A percentile compares a stretch with the other conserved stretches of the same genome.
phyloP scores from a whole-genome alignment of 441 rosid species.

The Corymbia citriodora region DNA sequence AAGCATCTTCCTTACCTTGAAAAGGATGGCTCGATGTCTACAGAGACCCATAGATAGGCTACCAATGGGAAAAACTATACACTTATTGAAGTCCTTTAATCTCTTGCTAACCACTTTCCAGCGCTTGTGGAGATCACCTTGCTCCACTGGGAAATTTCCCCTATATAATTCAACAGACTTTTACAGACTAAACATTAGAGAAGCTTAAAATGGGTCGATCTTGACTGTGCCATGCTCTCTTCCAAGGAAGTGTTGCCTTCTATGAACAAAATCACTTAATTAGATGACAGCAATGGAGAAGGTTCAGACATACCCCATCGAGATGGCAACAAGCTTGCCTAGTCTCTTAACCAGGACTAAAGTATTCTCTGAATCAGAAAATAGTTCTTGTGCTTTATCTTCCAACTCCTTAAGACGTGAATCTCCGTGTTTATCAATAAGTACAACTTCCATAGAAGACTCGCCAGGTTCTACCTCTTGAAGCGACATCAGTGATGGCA shows the following conservation, averaged over 20 bases:
- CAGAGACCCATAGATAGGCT: slow-evolving; percentile 83
- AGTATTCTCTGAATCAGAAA: slow-evolving; percentile 63
- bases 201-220: neutral
- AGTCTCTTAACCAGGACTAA: slow-evolving; percentile 73
- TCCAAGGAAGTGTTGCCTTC: neutral
- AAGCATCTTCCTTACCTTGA: slow-evolving; percentile 50
- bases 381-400: slow-evolving; percentile 81
- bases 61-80: slow-evolving; percentile 85
- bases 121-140: slow-evolving; percentile 72
- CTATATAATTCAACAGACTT: slow-evolving; percentile 32
- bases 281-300: neutral
- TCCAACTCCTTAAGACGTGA: slow-evolving; percentile 73
- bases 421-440: slow-evolving; percentile 70
- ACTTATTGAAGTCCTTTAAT: slow-evolving; percentile 58
- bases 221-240: neutral
- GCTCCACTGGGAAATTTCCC: slow-evolving; percentile 73
- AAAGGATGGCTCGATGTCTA: slow-evolving; percentile 90
- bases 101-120: slow-evolving; percentile 74
- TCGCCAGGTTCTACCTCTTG: slow-evolving; percentile 64
- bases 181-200: neutral
- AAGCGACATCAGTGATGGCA: slow-evolving; percentile 71
- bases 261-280: neutral
- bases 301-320: slow-evolving; percentile 62
- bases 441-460: slow-evolving; percentile 85
- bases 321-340: slow-evolving; percentile 80